phyloP scores from a whole-genome alignment of 352 stramenopile species.

The Globisporangium cylindrosporum region DNA sequence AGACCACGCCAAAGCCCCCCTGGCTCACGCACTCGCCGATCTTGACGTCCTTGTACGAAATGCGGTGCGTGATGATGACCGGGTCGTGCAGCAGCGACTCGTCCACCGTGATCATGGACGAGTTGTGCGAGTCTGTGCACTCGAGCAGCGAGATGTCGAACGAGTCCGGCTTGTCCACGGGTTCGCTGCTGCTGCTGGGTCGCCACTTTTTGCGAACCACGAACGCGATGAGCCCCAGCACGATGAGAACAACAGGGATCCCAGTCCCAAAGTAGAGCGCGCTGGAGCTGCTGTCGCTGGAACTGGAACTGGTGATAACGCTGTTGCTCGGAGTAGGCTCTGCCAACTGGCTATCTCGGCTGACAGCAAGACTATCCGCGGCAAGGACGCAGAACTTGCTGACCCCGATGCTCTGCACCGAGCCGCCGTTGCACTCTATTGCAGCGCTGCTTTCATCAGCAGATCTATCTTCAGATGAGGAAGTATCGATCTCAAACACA shows the following conservation, averaged over 20 bases:
- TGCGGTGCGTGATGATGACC: conserved; percentile 16
- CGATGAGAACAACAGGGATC: not conserved
- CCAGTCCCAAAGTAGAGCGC: not conserved
- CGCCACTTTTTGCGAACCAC: not conserved
- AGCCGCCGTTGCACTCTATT: too few species aligned
- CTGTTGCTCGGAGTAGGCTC: too few species aligned
- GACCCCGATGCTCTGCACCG: too few species aligned
- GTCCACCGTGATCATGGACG: not conserved
- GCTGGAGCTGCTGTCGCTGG: too few species aligned
- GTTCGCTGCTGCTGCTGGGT: not conserved
- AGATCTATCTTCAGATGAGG: too few species aligned
- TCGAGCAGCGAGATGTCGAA: not conserved
- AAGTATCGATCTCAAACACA: not conserved
- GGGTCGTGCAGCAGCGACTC: conserved; percentile 15
- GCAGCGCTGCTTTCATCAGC: too few species aligned
- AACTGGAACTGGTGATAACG: too few species aligned
- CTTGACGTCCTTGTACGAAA: conserved; percentile 15
- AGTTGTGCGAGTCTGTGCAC: conserved; percentile 1
- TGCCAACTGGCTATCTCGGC: too few species aligned
- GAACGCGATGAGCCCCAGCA: not conserved
- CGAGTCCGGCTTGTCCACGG: not conserved
- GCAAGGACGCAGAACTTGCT: too few species aligned
- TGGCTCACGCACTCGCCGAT: conserved; percentile 11
- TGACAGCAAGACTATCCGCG: not conserved
- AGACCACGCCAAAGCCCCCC: conserved; percentile 29